Evolutionary conservation across 306 rosid genomes (phyloP), one percentile per base, ranked within the genome.

Genomic region (Quercus variabilis): DNA sequence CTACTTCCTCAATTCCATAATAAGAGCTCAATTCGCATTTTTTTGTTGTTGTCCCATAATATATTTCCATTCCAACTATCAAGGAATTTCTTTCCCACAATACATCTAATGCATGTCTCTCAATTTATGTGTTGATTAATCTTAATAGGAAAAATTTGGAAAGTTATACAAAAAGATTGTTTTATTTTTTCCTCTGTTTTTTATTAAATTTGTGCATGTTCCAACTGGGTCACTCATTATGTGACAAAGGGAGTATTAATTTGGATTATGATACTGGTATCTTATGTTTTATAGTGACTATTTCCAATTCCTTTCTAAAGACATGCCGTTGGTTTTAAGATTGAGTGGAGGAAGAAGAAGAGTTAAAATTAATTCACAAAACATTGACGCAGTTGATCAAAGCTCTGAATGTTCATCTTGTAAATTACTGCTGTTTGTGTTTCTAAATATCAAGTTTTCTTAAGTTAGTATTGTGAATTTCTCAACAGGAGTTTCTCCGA

Each of bases 401-500:
- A 67, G 23, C 52, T 67, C 23, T 67, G 15, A 67, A 67, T 67
- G 5, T 0, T 67, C 51, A 67, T 5, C 35, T 17, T 31, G 21
- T 17, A 46, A 67, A 67, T 33, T 19, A 67, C 52, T 73, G 78
- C 21, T 26, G 57, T 76, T 77, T 72, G 25, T 80, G 57, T 75
- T 52, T 75, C 46, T 70, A 49, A 56, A 12, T 20, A 79, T 75
- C 69, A 78, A 79, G 78, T 84, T 78, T 38, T 7, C 46, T 38
- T 38, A 38, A 38, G 46, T 51, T 83, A 26, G 54, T 79, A 52
- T 82, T 65, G 41, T 81, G 76, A 46, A 69, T 30, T 67, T 83
- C 73, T 74, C 56, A 80, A 86, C 92, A 88, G 88, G 88, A 94
- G 83, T 94, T 94, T 82, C 74, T 87, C 73, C 97, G 94, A 71